A percentile compares a stretch with the other conserved stretches of the same genome.
Conservation (phyloP, 108 stramenopile genomes). For the Discostella stelligeroides region DNA sequence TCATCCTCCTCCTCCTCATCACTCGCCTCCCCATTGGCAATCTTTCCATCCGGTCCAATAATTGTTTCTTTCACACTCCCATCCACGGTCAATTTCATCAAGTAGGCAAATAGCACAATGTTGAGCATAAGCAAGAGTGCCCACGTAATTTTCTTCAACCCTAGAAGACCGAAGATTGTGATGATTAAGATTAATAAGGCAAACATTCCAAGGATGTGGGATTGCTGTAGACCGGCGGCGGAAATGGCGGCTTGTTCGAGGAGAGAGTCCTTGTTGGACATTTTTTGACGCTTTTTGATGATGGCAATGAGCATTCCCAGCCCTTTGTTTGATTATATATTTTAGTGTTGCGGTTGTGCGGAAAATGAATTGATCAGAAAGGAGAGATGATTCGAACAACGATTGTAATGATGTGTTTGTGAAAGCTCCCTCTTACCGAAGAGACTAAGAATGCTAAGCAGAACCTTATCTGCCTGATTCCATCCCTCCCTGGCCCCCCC, state of each 20-base stretch:
- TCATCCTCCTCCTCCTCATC: slow-evolving; percentile 47
- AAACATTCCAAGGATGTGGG: slow-evolving; percentile 78
- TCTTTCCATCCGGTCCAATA: slow-evolving; percentile 80
- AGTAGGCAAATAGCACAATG: slow-evolving; percentile 77
- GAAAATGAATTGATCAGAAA: too few species aligned
- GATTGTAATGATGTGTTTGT: too few species aligned
- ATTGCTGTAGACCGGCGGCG: slow-evolving; percentile 80
- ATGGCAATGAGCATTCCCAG: slow-evolving; percentile 74
- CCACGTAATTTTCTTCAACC: slow-evolving; percentile 84
- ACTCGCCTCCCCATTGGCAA: slow-evolving; percentile 28
- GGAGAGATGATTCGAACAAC: too few species aligned
- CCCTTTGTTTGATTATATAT: too few species aligned
- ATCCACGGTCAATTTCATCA: slow-evolving; percentile 86
- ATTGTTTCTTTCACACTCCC: slow-evolving; percentile 72
- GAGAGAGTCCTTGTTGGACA: slow-evolving; percentile 87
- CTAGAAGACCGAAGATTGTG: slow-evolving; percentile 72
- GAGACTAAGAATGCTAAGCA: slow-evolving; percentile 65
- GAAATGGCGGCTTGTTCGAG: slow-evolving; percentile 85
- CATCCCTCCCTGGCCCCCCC: slow-evolving; percentile 56
- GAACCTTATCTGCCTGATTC: slow-evolving; percentile 79
- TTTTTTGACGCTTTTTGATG: slow-evolving; percentile 70
- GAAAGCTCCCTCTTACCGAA: slow-evolving; percentile 67
- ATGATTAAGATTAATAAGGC: slow-evolving; percentile 68
- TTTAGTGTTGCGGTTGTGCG: too few species aligned
- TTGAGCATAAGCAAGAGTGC: slow-evolving; percentile 72